Evolutionary conservation across 768 basidiomycete genomes (phyloP).

Genomic region (Hydnomerulius pinastri): DNA sequence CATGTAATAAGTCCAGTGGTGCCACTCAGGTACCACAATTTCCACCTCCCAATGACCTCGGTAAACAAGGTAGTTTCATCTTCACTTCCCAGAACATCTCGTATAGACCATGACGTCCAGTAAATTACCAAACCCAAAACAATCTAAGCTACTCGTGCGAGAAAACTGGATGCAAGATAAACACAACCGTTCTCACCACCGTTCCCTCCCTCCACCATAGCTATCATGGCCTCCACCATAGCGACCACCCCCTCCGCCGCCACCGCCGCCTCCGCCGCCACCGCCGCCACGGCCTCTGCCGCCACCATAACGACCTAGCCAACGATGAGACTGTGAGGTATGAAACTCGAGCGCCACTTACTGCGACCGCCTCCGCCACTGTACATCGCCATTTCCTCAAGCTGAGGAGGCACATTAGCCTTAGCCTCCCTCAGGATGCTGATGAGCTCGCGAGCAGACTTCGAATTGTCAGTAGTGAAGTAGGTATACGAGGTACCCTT

Average conservation of each 20-base stretch:
- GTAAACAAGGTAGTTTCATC: too few relatives aligned
- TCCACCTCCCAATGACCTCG: too few relatives aligned
- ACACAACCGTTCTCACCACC: conserved; percentile 6
- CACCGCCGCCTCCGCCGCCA: conserved; percentile 43
- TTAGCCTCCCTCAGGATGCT: conserved; percentile 87
- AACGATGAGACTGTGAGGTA: conserved; percentile 2
- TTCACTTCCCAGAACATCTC: too few relatives aligned
- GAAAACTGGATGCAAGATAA: not conserved
- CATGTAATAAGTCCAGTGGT: too few relatives aligned
- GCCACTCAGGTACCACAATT: too few relatives aligned
- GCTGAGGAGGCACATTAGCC: conserved; percentile 79
- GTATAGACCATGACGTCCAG: too few relatives aligned
- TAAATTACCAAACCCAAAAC: not conserved
- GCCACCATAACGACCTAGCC: conserved; percentile 62
- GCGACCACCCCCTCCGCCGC: too few relatives aligned
- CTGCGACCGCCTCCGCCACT: conserved; percentile 78
- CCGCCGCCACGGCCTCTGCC: conserved; percentile 43
- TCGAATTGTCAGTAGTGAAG: conserved; percentile 95
- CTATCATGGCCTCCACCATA: conserved; percentile 45
- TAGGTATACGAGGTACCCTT: conserved; percentile 94
- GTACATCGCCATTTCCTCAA: conserved; percentile 92
- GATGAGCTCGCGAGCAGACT: conserved; percentile 90
- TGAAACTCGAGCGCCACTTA: conserved; percentile 32
- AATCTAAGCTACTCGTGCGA: not conserved
- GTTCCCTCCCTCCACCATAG: conserved; percentile 14